Evolutionary conservation across 2,329 filamentous ascomycete species (phyloP).

Genomic region (Pseudogymnoascus verrucosus): DNA sequence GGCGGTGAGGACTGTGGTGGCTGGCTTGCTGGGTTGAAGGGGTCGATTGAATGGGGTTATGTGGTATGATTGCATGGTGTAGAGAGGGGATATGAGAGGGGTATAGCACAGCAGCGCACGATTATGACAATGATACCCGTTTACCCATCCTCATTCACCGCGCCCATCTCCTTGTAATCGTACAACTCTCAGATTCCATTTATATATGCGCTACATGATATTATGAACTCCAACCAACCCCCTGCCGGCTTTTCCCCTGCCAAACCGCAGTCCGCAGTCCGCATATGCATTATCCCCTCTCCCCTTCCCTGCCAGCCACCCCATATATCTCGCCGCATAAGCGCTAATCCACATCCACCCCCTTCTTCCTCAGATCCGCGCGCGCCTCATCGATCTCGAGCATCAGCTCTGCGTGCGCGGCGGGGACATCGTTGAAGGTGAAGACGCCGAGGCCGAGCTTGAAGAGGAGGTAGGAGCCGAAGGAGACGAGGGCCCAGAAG

Average conservation of each 20-base stretch:
- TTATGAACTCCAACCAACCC: slow-evolving; percentile 1
- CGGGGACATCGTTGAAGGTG: slow-evolving; percentile 92
- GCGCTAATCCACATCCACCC: slow-evolving; percentile 48
- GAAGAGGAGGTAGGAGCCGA: slow-evolving; percentile 86
- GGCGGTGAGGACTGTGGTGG: slow-evolving; percentile 52
- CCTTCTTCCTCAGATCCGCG: slow-evolving; percentile 62
- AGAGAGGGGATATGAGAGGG: not conserved
- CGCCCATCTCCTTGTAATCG: not conserved
- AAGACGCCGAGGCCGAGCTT: slow-evolving; percentile 87
- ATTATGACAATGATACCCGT: slow-evolving; percentile 1
- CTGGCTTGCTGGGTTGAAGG: slow-evolving; percentile 37
- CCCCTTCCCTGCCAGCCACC: not conserved
- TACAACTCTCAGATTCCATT: not conserved
- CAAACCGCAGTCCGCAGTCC: not conserved
- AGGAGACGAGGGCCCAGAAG: slow-evolving; percentile 84
- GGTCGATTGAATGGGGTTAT: not conserved
- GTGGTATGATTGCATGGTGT: not conserved
- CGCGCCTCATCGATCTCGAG: slow-evolving; percentile 72
- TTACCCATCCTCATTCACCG: not conserved
- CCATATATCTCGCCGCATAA: not conserved
- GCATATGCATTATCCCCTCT: not conserved
- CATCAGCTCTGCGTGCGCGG: slow-evolving; percentile 84
- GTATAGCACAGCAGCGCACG: not conserved
- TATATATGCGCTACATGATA: slow-evolving; percentile 1
- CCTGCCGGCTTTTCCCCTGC: not conserved